Evolutionary conservation across 176 grass and related monocot genomes (phyloP), one percentile per base, ranked within the genome.

Genomic region (Alloteropsis semialata): DNA sequence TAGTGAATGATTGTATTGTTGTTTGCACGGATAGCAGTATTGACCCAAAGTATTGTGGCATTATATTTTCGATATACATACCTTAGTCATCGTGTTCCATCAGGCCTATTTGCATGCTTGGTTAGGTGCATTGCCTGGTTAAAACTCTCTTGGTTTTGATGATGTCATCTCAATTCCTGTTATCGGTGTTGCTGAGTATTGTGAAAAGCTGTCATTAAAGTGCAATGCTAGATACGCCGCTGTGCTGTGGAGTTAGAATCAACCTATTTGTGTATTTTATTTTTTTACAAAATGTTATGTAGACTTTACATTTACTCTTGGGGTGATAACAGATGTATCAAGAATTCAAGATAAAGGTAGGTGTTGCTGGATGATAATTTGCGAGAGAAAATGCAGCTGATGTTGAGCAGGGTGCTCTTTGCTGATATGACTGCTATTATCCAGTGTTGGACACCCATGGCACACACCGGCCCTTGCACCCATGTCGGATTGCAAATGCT

Each of bases 1-100:
- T 66, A 60, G 49, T 75, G 44, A 27, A 17, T 19, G 24, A 43
- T 82, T 82, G 42, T 65, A 65, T 55, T 66, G n/a, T 74, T 32
- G n/a, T 74, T 32, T 64, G 45, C 27, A 56, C 12, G 42, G 21
- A 19, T 34, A 65, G 32, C 1, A 11, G 30, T 19, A 74, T 17
- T 58, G 11, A 14, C 13, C 58, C 27, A 12, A 30, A 30, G 27
- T 61, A 61, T 25, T 58, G 1, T 53, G 50, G 19, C 5, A 30
- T 61, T 15, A 30, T 4, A 65, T 41, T 65, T 61, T 54, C 60
- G 45, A 38, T 36, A 28, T 53, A 24, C 42, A 21, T 19, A 16
- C 37, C 10, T 57, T 67, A 67, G 69, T 46, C 54, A 28, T 75
- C 54, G 37, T 75, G 45, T 69, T 29, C 53, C 50, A n/a, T n/a